Evolutionary conservation across 345 rosid species (phyloP), one percentile per base, ranked within the genome.

Genomic region (Eucalyptus paniculata): DNA sequence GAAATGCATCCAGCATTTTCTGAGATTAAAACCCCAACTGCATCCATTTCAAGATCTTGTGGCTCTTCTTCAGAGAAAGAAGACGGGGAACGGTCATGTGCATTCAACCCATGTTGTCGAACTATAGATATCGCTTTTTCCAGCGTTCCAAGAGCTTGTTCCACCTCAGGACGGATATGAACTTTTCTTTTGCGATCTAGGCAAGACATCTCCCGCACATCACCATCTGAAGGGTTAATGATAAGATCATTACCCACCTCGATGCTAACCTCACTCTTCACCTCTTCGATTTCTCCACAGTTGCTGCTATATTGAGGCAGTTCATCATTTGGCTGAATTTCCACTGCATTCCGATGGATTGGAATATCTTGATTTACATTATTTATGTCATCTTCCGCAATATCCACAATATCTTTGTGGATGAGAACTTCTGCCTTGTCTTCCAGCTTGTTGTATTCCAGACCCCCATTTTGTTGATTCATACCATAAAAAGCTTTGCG

Each of bases 91-190:
- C 85, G 69, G 58, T 49, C 89, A 80, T 89, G 89, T 30, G 92
- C 50, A 82, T 91, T 90, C 50, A 88, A 83, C 91, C 94, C 92
- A 42, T 92, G 65, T 87, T 95, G 92, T 10, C 92, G 94, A 87
- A 95, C 94, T 87, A 96, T 51, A 13, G 92, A 90, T 88, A 98
- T 95, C 50, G 90, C 98, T 90, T 92, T 94, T 89, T 98, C 99
- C 90, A 98, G 80, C 44, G 94, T 96, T 88, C 94, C 93, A 88
- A 98, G 92, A 88, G 99, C 99, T 88, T 94, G 93, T 89, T 94
- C 92, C 69, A 98, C 98, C 93, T 92, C 93, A 28, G 96, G 96
- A 88, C 98, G 93, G 87, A 95, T 86, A 89, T 85, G 86, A 88
- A 92, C 54, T 40, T 88, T 90, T 88, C 91, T 94, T 90, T 89